phyloP scores from a whole-genome alignment of 352 stramenopile species.

The Phytophthora sansomeana region DNA sequence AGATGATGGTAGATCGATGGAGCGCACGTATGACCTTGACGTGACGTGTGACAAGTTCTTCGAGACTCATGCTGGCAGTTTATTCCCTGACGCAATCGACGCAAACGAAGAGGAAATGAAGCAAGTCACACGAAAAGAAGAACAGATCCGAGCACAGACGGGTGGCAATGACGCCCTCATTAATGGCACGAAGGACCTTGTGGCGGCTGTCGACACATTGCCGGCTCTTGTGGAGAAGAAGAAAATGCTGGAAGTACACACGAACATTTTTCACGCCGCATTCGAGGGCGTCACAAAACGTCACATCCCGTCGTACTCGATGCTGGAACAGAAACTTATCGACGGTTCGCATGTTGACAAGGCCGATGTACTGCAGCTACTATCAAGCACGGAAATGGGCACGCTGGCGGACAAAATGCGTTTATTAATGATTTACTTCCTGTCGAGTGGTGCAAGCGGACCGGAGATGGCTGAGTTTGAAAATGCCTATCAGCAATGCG shows the following conservation, averaged over 20 bases:
- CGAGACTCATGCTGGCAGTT: slow-evolving; percentile 69
- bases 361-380: slow-evolving; percentile 72
- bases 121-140: slow-evolving; percentile 85
- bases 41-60: slow-evolving; percentile 88
- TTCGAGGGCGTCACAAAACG: slow-evolving; percentile 82
- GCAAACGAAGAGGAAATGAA: slow-evolving; percentile 92
- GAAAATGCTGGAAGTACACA: slow-evolving; percentile 90
- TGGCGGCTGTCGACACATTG: slow-evolving; percentile 85
- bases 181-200: slow-evolving; percentile 85
- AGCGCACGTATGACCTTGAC: slow-evolving; percentile 85
- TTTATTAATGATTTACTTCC: slow-evolving; percentile 90
- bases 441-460: slow-evolving; percentile 73
- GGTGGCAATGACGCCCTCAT: slow-evolving; percentile 68
- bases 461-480: slow-evolving; percentile 84
- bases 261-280: slow-evolving; percentile 88
- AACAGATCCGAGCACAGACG: slow-evolving; percentile 83
- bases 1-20: slow-evolving; percentile 42
- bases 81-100: slow-evolving; percentile 88
- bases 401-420: slow-evolving; percentile 84
- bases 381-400: slow-evolving; percentile 69
- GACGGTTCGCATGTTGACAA: slow-evolving; percentile 78
- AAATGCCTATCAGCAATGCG: slow-evolving; percentile 71
- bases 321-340: slow-evolving; percentile 90
- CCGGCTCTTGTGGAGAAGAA: slow-evolving; percentile 88
- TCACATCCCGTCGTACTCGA: slow-evolving; percentile 85